Evolutionary conservation across 495 filamentous ascomycete species (phyloP), one percentile per base, ranked within the genome.

Genomic region (Wilcoxina mikolae): DNA sequence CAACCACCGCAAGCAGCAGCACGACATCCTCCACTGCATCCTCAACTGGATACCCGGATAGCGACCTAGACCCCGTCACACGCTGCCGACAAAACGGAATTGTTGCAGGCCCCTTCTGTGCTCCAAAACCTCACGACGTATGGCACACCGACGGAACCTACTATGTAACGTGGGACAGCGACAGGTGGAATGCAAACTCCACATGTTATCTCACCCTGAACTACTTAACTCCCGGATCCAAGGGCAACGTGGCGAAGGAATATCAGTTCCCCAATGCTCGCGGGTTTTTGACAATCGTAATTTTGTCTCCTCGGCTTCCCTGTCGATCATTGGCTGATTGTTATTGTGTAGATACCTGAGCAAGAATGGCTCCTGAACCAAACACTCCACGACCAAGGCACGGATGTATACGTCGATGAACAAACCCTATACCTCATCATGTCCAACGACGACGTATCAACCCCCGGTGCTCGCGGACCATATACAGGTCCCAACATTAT

Each of bases 111-210:
- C 62, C 62, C 1, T 65, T 65, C 50, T 65, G 62, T 27, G 54
- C 57, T 0, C 62, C 62, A 0, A 42, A 33, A 2, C 57, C 65
- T 12, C 48, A 55, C 11, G 53, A 57, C 1, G 33, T 39, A 3
- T 65, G 62, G 62, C 60, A 53, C 53, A 26, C 44, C 23, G 51
- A 45, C 23, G 57, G 60, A 0, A 55, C 53, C 15, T 65, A 65
- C 52, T 60, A 64, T 29, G 49, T 65, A 10, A 64, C 61, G 0
- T 65, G 62, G 62, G 64, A 64, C 47, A 50, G 52, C 4, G 28
- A 2, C n/a, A 28, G 46, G n/a, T 65, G 59, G 49, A n/a, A 42
- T 5, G n/a, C 24, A 5, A 64, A 64, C 22, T 64, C 57, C 4
- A 56, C 45, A 0, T 54, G 64, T 4, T 56, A 28, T 18, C 51